phyloP scores from a whole-genome alignment of 2,329 filamentous ascomycete species.

The Epichloe sp. region DNA sequence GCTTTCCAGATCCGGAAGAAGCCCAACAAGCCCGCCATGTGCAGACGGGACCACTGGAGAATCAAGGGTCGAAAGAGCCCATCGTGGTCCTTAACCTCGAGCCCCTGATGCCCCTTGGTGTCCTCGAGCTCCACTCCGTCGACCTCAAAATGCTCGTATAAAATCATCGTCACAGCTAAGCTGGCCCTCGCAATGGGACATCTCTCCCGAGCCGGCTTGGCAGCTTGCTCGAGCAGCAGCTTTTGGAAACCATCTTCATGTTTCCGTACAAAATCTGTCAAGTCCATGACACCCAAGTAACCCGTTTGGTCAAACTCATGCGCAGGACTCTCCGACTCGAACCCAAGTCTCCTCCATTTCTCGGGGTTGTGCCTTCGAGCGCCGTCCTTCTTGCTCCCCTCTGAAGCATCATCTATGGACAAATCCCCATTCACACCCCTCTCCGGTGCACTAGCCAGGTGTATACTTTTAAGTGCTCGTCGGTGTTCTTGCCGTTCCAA shows the following conservation, averaged over 20 bases:
- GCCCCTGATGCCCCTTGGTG: constrained; percentile 56
- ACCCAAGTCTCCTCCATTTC: constrained; percentile 87
- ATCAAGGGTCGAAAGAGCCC: constrained; percentile 76
- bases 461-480: constrained; percentile 71
- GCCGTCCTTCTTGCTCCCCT: constrained; percentile 41
- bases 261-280: constrained; percentile 85
- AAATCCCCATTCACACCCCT: constrained; percentile 24
- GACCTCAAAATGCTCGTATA: constrained; percentile 94
- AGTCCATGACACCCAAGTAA: constrained; percentile 92
- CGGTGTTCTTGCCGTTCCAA: constrained; percentile 80
- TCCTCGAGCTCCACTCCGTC: constrained; percentile 74
- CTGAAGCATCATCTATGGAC: constrained; percentile 22
- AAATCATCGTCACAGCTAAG: constrained; percentile 69
- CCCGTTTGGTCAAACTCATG: constrained; percentile 76
- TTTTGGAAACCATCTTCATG: constrained; percentile 91
- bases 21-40: constrained; percentile 71
- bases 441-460: constrained; percentile 68
- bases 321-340: constrained; percentile 78
- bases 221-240: constrained; percentile 76
- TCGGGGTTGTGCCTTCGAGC: constrained; percentile 62
- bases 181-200: constrained; percentile 83
- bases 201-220: constrained; percentile 54
- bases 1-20: constrained; percentile 91
- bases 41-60: constrained; percentile 84
- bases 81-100: constrained; percentile 71